Conservation (phyloP, 768 basidiomycete genomes). For the Russula sp. region DNA sequence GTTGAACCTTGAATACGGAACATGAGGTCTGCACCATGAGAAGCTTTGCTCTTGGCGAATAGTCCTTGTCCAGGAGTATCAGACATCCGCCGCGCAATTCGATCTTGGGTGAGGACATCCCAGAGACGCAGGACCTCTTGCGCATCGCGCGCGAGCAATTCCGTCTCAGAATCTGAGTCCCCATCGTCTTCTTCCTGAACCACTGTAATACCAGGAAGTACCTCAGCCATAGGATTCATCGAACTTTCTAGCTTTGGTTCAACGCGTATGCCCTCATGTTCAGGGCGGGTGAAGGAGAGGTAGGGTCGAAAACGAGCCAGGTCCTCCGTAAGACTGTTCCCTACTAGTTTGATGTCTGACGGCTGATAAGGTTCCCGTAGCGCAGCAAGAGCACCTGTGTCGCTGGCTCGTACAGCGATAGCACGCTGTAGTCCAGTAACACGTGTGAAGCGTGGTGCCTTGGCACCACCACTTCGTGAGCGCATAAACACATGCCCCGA, state of each 20-base stretch:
- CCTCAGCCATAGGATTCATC: not conserved
- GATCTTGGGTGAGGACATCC: conserved; percentile 15
- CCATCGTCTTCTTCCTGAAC: conserved; percentile 24
- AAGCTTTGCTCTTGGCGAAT: conserved; percentile 15
- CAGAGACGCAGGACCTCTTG: conserved; percentile 27
- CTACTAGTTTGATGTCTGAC: conserved; percentile 44
- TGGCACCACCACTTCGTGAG: conserved; percentile 42
- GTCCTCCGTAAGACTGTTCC: conserved; percentile 57
- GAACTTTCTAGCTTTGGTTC: conserved; percentile 5
- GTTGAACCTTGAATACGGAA: conserved; percentile 37
- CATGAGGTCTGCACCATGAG: conserved; percentile 57
- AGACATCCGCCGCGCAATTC: conserved; percentile 2
- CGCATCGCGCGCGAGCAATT: conserved; percentile 32
- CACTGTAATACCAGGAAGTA: not conserved
- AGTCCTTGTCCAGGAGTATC: conserved; percentile 4
- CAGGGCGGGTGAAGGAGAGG: conserved; percentile 7
- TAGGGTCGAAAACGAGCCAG: conserved; percentile 63
- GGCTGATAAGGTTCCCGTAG: conserved; percentile 67
- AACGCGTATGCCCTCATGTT: conserved; percentile 20
- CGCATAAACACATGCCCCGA: conserved; percentile 93
- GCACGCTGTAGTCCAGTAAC: conserved; percentile 81
- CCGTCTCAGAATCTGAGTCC: conserved; percentile 19
- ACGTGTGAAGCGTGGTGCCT: conserved; percentile 70
- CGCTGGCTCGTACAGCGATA: conserved; percentile 71
- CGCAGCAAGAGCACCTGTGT: conserved; percentile 83